These are phyloP conservation scores for Wallacemonas rigidus DNA, from an alignment of 208 protist genomes.

Conservation along the genomic window DNA sequence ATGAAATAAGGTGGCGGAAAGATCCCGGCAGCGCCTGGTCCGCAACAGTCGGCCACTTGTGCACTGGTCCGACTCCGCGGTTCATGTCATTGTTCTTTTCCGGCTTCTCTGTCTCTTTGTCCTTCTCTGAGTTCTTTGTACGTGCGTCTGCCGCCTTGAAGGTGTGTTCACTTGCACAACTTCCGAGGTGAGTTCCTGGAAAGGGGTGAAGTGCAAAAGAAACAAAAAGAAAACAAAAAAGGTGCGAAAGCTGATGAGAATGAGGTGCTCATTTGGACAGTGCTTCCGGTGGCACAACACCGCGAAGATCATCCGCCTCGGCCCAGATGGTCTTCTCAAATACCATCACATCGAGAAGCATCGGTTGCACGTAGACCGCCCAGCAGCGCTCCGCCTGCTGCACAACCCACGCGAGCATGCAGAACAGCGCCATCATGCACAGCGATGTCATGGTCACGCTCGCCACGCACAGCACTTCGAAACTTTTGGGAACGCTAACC, in stretches of 20 bases:
- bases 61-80: too few species aligned
- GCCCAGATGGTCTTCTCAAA: constrained; percentile 43
- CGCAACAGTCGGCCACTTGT: too few species aligned
- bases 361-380: constrained; percentile 34
- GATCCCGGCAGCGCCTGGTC: too few species aligned
- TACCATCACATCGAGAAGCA: constrained; percentile 31
- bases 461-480: constrained; percentile 10
- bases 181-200: too few species aligned
- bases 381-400: constrained; percentile 39
- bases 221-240: constrained; percentile 2
- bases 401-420: constrained; percentile 44
- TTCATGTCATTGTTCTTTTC: too few species aligned
- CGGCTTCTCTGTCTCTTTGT: too few species aligned
- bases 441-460: constrained; percentile 36
- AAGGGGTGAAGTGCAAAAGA: neutral
- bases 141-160: too few species aligned
- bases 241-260: too few species aligned
- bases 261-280: neutral
- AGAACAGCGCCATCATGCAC: constrained; percentile 36
- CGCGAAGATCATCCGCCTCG: constrained; percentile 46
- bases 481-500: constrained; percentile 16
- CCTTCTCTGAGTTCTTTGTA: too few species aligned
- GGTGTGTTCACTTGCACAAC: too few species aligned
- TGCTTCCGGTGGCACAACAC: constrained; percentile 27
- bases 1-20: too few species aligned